These are phyloP conservation scores for Pythium scleroteichum DNA, from an alignment of 352 stramenopile species.

Conservation along the genomic window DNA sequence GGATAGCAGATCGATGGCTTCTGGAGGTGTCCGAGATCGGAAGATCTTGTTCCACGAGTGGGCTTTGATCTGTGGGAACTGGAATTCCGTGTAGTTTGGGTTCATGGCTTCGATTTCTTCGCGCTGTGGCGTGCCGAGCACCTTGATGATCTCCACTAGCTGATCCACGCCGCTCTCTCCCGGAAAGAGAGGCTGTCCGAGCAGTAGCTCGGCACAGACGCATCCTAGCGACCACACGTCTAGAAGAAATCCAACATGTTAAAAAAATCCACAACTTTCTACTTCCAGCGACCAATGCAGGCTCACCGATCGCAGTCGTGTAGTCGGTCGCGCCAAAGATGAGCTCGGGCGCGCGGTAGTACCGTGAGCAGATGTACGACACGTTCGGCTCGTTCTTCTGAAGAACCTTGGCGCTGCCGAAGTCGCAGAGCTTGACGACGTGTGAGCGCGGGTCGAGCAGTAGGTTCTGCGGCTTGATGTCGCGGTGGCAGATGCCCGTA, in stretches of 20 bases:
- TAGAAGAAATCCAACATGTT: slow-evolving; percentile 32
- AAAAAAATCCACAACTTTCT: slow-evolving; percentile 1
- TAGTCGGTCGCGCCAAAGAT: slow-evolving; percentile 99
- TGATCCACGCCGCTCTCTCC: slow-evolving; percentile 99
- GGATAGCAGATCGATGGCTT: slow-evolving; percentile 97
- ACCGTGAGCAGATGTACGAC: slow-evolving; percentile 99
- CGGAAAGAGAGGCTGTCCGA: slow-evolving; percentile 98
- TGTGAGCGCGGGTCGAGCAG: slow-evolving; percentile 97
- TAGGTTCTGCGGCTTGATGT: slow-evolving; percentile 99
- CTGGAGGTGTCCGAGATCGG: slow-evolving; percentile 92
- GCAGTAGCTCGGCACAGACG: slow-evolving; percentile 97
- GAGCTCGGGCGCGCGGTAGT: slow-evolving; percentile 99
- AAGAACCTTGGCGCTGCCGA: slow-evolving; percentile 95
- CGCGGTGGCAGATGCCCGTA: slow-evolving; percentile 97
- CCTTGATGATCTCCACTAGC: slow-evolving; percentile 99
- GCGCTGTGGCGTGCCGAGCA: slow-evolving; percentile 97
- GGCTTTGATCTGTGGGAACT: slow-evolving; percentile 99
- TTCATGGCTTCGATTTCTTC: slow-evolving; percentile 99
- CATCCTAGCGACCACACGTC: slow-evolving; percentile 97
- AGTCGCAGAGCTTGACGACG: slow-evolving; percentile 99
- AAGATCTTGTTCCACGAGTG: slow-evolving; percentile 98
- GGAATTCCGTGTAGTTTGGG: slow-evolving; percentile 99
- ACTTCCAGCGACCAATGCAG: too few relatives aligned
- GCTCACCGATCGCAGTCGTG: slow-evolving; percentile 95
- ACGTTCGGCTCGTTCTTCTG: slow-evolving; percentile 99